Conservation (phyloP, 805 yeast genomes). For the Ogataea trehaloabstinens region DNA sequence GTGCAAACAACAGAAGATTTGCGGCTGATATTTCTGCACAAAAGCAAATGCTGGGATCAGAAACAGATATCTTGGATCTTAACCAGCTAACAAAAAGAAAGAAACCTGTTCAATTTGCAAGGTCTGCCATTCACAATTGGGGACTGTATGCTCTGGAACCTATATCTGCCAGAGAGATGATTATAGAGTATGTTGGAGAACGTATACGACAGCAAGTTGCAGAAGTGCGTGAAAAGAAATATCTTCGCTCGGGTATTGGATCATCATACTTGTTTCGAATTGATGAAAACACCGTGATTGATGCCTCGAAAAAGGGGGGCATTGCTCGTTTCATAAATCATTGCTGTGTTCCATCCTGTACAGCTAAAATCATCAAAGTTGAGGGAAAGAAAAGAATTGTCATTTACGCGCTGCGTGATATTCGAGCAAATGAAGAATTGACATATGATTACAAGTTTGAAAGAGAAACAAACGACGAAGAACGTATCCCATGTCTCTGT, state of each 20-base stretch:
- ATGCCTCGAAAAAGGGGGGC: slow-evolving; percentile 96
- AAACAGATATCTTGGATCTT: slow-evolving; percentile 75
- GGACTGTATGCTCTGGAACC: slow-evolving; percentile 95
- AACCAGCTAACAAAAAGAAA: slow-evolving; percentile 87
- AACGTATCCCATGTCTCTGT: slow-evolving; percentile 86
- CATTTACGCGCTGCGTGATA: slow-evolving; percentile 86
- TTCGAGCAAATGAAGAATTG: slow-evolving; percentile 84
- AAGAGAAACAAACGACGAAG: slow-evolving; percentile 83
- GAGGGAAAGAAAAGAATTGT: slow-evolving; percentile 94
- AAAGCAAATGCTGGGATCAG: slow-evolving; percentile 72
- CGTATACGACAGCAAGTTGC: slow-evolving; percentile 91
- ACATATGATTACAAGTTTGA: slow-evolving; percentile 97
- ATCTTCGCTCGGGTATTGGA: slow-evolving; percentile 88
- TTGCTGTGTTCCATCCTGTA: slow-evolving; percentile 96
- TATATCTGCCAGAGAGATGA: slow-evolving; percentile 95
- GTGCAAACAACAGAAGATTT: slow-evolving; percentile 83
- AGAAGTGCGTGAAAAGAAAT: slow-evolving; percentile 84
- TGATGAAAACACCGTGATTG: slow-evolving; percentile 92
- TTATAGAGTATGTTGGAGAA: slow-evolving; percentile 97
- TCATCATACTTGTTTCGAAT: slow-evolving; percentile 90
- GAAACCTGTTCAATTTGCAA: slow-evolving; percentile 93
- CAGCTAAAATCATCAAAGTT: slow-evolving; percentile 93
- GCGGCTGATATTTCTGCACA: slow-evolving; percentile 88
- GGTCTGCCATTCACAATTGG: slow-evolving; percentile 98
- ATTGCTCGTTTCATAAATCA: slow-evolving; percentile 96